These are phyloP conservation scores for Amylostereum areolatum DNA, from an alignment of 1,284 basidiomycete species.

Conservation along the genomic window DNA sequence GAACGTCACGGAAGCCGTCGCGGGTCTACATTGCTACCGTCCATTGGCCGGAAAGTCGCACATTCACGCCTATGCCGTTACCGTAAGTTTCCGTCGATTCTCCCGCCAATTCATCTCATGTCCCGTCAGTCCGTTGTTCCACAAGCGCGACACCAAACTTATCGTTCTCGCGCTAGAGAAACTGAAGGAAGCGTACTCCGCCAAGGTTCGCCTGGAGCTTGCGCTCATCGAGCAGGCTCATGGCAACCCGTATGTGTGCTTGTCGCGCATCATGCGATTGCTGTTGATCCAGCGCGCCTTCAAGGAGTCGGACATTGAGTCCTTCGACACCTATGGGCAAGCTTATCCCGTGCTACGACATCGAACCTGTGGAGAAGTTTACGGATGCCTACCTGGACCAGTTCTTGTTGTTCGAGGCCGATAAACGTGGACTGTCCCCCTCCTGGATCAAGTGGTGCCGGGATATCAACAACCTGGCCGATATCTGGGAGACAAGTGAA, in stretches of 20 bases:
- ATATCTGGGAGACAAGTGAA: slow-evolving; percentile 95
- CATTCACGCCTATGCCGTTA: slow-evolving; percentile 96
- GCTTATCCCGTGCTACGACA: slow-evolving; percentile 96
- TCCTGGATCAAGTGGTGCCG: slow-evolving; percentile 98
- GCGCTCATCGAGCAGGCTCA: slow-evolving; percentile 97
- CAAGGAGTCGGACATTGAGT: slow-evolving; percentile 95
- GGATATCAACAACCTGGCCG: slow-evolving; percentile 89
- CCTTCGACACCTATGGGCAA: slow-evolving; percentile 96
- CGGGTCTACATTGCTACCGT: slow-evolving; percentile 96
- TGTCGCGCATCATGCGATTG: slow-evolving; percentile 94
- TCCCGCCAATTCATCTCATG: slow-evolving; percentile 2
- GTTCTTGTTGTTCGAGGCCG: slow-evolving; percentile 88
- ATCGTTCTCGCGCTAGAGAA: slow-evolving; percentile 93
- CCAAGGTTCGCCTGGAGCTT: slow-evolving; percentile 90
- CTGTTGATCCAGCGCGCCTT: slow-evolving; percentile 96
- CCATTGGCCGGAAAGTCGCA: slow-evolving; percentile 94
- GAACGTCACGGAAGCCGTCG: slow-evolving; percentile 94
- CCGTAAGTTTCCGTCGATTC: slow-evolving; percentile 50
- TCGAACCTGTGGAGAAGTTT: slow-evolving; percentile 97
- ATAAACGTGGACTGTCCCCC: slow-evolving; percentile 94
- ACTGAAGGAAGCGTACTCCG: slow-evolving; percentile 96
- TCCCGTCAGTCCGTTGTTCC: slow-evolving; percentile 71
- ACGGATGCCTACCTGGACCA: slow-evolving; percentile 95
- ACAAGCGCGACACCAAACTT: slow-evolving; percentile 97
- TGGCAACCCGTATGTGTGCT: slow-evolving; percentile 88